Evolutionary conservation across 495 filamentous ascomycete species (phyloP).

Genomic region (Aspergillus olivimuriae): DNA sequence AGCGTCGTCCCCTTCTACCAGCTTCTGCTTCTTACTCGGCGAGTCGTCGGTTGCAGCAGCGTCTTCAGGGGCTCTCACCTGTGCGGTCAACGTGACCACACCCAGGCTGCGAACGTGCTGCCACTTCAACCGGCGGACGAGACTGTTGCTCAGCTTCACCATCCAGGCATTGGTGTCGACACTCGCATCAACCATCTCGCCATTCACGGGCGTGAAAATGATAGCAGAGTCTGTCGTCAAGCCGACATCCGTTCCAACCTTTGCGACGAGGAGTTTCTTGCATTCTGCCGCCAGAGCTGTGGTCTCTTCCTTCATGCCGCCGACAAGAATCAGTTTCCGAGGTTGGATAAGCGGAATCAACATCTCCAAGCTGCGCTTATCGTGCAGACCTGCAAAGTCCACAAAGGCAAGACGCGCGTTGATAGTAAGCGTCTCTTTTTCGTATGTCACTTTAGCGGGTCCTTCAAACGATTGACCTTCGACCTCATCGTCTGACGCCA

Average conservation of each 20-base stretch:
- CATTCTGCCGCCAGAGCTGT: slow-evolving; percentile 71
- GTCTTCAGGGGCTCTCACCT: slow-evolving; percentile 36
- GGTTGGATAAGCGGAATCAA: slow-evolving; percentile 91
- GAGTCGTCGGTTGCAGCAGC: slow-evolving; percentile 31
- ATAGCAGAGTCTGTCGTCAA: slow-evolving; percentile 43
- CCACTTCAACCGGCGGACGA: slow-evolving; percentile 84
- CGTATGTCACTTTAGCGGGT: slow-evolving; percentile 67
- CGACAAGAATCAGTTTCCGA: slow-evolving; percentile 84
- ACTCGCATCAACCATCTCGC: slow-evolving; percentile 73
- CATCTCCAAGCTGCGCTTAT: slow-evolving; percentile 88
- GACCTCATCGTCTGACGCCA: slow-evolving; percentile 40
- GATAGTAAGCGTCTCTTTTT: slow-evolving; percentile 53
- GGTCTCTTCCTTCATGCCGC: slow-evolving; percentile 73
- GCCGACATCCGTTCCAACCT: slow-evolving; percentile 35
- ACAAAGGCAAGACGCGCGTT: slow-evolving; percentile 75
- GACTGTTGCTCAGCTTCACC: slow-evolving; percentile 75
- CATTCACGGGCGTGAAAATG: slow-evolving; percentile 74
- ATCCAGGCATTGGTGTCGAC: slow-evolving; percentile 98
- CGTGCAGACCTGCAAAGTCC: slow-evolving; percentile 88
- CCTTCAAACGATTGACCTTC: slow-evolving; percentile 50
- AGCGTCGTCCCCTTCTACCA: slow-evolving; percentile 40
- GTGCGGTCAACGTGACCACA: slow-evolving; percentile 79
- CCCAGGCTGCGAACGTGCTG: slow-evolving; percentile 85
- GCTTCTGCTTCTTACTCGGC: slow-evolving; percentile 62
- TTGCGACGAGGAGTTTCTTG: slow-evolving; percentile 60